Base-by-base conservation (phyloP, 345 rosid genomes). In the thale cress (Arabidopsis thaliana) region DNA sequence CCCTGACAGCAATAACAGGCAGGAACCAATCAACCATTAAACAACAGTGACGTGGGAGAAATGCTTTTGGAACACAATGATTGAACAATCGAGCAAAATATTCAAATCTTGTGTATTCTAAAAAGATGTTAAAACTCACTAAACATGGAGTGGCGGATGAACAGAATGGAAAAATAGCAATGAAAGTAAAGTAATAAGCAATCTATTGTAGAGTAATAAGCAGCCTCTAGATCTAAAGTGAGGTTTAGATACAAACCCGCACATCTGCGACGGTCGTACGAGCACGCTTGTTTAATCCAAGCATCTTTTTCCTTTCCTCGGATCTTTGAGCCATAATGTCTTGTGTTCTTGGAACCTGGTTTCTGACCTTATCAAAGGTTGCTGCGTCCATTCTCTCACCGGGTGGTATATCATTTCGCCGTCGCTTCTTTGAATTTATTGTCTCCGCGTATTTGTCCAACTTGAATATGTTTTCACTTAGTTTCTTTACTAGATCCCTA, bases 281-380 rank as follows among this genome's bases (percentile, higher is more conserved):
- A 76, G 80, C 83, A 74, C 97, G 97, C 81, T 90, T 95, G 74
- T 87, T 86, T 79, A 85, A 80, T 67, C 91, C 97, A 85, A 72
- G 78, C 81, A 68, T 84, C 83, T 90, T 95, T 38, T 88, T 76
- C 73, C 86, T 92, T 68, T 95, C 90, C 76, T 92, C 97, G 52
- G 78, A 71, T 78, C 89, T 90, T 73, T 85, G 96, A 72, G 71
- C 79, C 81, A 84, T 78, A 70, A 69, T 32, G 20, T 89, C 97
- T 51, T 86, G 72, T 59, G 79, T 84, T 86, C 96, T 87, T 55
- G 82, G 93, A 66, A 77, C 80, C 76, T 89, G 99, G 81, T 79
- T 82, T 65, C 86, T 93, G 38, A 80, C 41, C 84, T 89, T 95
- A 55, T 78, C 85, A 46, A 82, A 32, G 77, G 75, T 89, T 64